phyloP scores from a whole-genome alignment of 345 rosid genomes.

The Stellera chamaejasme region DNA sequence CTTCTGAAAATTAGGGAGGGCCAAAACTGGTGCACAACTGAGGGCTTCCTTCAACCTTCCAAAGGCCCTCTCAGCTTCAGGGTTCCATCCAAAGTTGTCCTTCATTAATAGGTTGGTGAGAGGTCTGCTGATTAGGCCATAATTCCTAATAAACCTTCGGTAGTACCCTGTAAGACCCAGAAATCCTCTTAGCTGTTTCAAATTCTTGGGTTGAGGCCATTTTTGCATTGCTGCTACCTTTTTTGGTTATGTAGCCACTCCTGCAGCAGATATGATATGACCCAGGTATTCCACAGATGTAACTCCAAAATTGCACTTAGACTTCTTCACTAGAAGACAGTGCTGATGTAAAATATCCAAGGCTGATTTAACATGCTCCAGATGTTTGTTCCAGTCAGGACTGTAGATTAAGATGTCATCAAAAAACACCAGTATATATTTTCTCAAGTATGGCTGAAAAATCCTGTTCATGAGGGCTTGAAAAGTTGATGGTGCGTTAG shows the following conservation, averaged over 20 bases:
- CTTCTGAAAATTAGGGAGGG: neutral
- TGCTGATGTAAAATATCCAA: neutral
- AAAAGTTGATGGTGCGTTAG: neutral
- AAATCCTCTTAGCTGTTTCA: neutral
- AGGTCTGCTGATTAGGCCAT: neutral
- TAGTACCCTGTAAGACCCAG: neutral
- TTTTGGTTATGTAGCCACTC: neutral
- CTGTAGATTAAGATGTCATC: too few species aligned
- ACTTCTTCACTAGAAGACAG: neutral
- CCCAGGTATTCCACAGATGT: neutral
- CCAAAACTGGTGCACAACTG: neutral
- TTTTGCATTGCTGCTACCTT: neutral
- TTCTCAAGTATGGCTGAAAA: neutral
- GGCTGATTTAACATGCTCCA: neutral
- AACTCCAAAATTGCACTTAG: conserved; percentile 2
- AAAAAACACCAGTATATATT: neutral
- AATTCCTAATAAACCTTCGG: neutral
- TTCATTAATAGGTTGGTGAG: neutral
- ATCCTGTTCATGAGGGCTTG: neutral
- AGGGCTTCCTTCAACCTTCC: neutral
- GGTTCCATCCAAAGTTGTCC: neutral
- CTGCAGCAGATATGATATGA: neutral
- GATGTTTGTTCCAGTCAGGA: neutral
- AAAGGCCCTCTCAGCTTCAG: neutral
- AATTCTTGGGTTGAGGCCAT: fast-evolving